Percentiles rank a stretch among this genome's conserved stretches.
These are phyloP conservation scores for Kalmanozyma brasiliensis DNA, from an alignment of 1,284 basidiomycete genomes.

Conservation along the genomic window DNA sequence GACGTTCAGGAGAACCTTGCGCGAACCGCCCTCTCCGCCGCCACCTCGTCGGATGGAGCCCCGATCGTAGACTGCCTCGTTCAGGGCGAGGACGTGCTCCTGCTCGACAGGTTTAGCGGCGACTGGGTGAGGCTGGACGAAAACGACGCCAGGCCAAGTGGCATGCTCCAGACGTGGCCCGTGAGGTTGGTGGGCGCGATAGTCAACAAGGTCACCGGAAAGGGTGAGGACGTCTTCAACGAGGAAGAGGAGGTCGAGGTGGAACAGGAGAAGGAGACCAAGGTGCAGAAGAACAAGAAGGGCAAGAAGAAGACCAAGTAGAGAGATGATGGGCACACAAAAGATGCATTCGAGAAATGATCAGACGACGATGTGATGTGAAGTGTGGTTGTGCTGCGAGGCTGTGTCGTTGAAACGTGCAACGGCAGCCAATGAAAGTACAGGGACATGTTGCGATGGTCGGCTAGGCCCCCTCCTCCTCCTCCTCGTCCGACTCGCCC, in stretches of 20 bases:
- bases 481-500: constrained; percentile 44
- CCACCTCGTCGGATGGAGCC: constrained; percentile 10
- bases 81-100: constrained; percentile 35
- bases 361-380: too few species aligned
- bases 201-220: constrained; percentile 23
- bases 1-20: constrained; percentile 54
- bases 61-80: constrained; percentile 57
- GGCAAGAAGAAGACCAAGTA: constrained; percentile 28
- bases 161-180: constrained; percentile 47
- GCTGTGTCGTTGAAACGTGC: too few species aligned
- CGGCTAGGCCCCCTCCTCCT: constrained; percentile 6
- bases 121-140: constrained; percentile 56
- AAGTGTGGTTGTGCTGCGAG: too few species aligned
- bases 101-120: constrained; percentile 42
- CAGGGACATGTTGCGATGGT: neutral
- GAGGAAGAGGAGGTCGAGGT: constrained; percentile 19
- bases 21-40: constrained; percentile 28
- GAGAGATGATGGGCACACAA: neutral
- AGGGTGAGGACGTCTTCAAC: constrained; percentile 23
- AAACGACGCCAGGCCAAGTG: constrained; percentile 27
- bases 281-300: constrained; percentile 9
- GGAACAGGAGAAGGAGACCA: constrained; percentile 4
- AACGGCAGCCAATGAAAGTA: too few species aligned
- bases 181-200: constrained; percentile 29
- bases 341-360: too few species aligned